Base-by-base conservation (phyloP, 768 basidiomycete species). In the Rhodotorula sphaerocarpa region DNA sequence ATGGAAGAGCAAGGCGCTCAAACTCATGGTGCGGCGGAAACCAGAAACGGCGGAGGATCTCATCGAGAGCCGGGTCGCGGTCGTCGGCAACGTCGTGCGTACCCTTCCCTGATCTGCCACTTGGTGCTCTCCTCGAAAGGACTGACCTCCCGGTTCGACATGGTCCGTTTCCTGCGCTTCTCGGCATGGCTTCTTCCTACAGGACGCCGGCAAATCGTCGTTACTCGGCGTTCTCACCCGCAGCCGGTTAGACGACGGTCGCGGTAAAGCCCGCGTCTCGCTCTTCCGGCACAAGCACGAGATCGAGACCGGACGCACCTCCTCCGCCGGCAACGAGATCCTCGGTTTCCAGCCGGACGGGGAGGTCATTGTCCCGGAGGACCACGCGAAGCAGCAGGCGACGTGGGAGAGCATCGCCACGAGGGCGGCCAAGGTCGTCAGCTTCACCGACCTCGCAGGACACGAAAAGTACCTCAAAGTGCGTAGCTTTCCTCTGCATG, bases 241-340 rank as follows among this genome's bases (percentile, higher is more conserved):
- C 75, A 93, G 91, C 81, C 78, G 69, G 70, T 67, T 74, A 34
- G 73, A 70, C 53, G 72, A 70, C 39, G 67, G 67, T 15, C 59
- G 72, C 46, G 75, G 61, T 2, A 42, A 67, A 47, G 75, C 78
- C 1, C 86, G 93, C 55, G 86, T 96, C 7, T 84, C 85, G 6
- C 78, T 99, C 12, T 97, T 97, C 76, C 80, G 93, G 57, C 95
- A 99, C 74, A 95, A 96, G 74, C 95, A 99, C 72, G 95, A 99
- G 76, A 79, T 96, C 56, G 95, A 97, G 77, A 90, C 87, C 25
- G 93, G 93, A 10, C 79, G 95, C 54, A 99, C 95, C 1, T 66
- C 63, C 0, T 90, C 87, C 64, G 89, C 97, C 46, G 95, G 95
- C 27, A 92, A 95, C 86, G 95, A 99, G 81, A 90, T 90, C 65